Conservation (phyloP, 2,329 filamentous ascomycete species). For the Knufia fluminis region DNA sequence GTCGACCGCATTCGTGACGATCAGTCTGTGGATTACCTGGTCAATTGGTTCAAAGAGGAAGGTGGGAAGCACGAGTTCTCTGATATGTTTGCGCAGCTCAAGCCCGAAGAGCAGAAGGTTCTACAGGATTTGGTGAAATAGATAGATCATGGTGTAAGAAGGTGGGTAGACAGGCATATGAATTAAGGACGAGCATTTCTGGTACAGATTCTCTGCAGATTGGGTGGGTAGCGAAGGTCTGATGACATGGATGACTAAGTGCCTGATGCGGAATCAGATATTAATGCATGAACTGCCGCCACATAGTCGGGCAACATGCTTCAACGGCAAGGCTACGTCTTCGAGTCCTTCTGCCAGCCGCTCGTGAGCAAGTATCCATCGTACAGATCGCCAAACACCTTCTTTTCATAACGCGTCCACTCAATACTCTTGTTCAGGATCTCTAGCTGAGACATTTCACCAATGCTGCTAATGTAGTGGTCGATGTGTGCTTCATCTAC, state of each 20-base stretch:
- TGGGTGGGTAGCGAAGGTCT: too few species aligned
- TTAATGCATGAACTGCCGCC: too few species aligned
- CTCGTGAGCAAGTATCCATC: too few species aligned
- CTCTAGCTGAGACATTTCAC: slow-evolving; percentile 19
- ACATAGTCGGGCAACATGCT: too few species aligned
- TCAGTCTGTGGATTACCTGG: slow-evolving; percentile 77
- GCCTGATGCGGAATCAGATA: too few species aligned
- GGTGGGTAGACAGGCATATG: not conserved
- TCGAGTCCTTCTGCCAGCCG: too few species aligned
- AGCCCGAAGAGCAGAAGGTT: slow-evolving; percentile 35
- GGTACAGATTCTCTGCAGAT: too few species aligned
- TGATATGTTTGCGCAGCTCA: slow-evolving; percentile 47
- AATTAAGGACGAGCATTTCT: too few species aligned
- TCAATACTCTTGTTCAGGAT: not conserved
- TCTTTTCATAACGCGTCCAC: not conserved
- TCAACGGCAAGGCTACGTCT: too few species aligned
- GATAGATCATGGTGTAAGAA: not conserved
- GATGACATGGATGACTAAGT: too few species aligned
- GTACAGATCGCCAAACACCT: not conserved
- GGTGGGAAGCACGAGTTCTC: slow-evolving; percentile 47
- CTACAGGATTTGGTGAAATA: slow-evolving; percentile 17
- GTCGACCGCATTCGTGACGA: slow-evolving; percentile 65
- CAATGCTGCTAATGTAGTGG: slow-evolving; percentile 47
- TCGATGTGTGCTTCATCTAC: slow-evolving; percentile 44
- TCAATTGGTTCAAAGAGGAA: slow-evolving; percentile 64